A percentile compares a stretch with the other conserved stretches of the same genome.
Evolutionary conservation across 768 basidiomycete species (phyloP).

Genomic region (Phanerochaete sordida): DNA sequence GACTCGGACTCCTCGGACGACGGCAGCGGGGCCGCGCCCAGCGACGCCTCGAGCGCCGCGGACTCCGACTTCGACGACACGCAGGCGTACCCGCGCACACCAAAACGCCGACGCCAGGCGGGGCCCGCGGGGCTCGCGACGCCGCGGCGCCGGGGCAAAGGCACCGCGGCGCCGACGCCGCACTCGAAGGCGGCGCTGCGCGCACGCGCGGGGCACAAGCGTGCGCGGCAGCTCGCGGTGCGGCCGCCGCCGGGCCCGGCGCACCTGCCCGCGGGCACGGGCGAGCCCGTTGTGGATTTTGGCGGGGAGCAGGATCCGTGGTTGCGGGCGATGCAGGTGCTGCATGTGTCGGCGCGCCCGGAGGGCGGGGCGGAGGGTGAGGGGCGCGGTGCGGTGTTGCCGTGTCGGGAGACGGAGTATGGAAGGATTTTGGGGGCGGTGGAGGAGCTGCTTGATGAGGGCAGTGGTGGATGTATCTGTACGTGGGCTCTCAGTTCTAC

Average conservation of each 20-base stretch:
- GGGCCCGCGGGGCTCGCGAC: conserved; percentile 33
- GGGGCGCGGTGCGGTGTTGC: conserved; percentile 54
- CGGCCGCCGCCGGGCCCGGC: conserved; percentile 27
- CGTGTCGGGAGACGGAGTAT: conserved; percentile 88
- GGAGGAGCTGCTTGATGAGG: conserved; percentile 84
- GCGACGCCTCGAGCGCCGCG: conserved; percentile 16
- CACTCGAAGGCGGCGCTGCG: conserved; percentile 69
- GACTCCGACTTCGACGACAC: neutral
- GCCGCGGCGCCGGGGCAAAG: conserved; percentile 13
- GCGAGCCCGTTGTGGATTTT: conserved; percentile 38
- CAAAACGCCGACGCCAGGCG: conserved; percentile 40
- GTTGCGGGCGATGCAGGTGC: conserved; percentile 81
- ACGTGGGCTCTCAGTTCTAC: conserved; percentile 28
- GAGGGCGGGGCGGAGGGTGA: neutral
- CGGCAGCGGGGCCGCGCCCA: neutral
- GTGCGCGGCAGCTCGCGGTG: conserved; percentile 22
- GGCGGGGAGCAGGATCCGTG: conserved; percentile 64
- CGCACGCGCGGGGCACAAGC: conserved; percentile 37
- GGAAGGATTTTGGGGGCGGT: conserved; percentile 69
- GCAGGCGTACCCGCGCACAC: conserved; percentile 39
- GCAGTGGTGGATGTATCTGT: conserved; percentile 96
- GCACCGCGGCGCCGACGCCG: conserved; percentile 61
- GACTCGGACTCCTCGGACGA: neutral
- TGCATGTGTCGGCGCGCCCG: conserved; percentile 92
- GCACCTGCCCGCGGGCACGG: conserved; percentile 23